Conservation (phyloP, 108 stramenopile genomes). For the Asterionellopsis glacialis region DNA sequence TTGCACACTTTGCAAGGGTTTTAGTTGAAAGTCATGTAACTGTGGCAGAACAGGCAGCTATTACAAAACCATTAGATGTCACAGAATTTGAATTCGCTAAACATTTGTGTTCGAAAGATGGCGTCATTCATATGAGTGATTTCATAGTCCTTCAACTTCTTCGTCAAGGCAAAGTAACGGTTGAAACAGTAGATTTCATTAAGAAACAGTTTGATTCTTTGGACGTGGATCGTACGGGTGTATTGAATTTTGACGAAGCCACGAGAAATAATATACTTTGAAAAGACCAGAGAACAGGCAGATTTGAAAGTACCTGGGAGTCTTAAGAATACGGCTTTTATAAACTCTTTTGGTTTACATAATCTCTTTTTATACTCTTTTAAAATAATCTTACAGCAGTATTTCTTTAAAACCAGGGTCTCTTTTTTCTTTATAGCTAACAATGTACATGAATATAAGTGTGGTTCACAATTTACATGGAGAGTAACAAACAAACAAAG, state of each 20-base stretch:
- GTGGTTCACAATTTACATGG: too few species aligned
- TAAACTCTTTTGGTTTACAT: too few species aligned
- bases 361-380: too few species aligned
- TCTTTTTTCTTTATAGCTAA: too few species aligned
- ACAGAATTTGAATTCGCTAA: slow-evolving; percentile 53
- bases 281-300: too few species aligned
- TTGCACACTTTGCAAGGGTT: slow-evolving; percentile 56
- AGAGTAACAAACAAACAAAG: too few species aligned
- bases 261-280: slow-evolving; percentile 8
- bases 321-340: too few species aligned
- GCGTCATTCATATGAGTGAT: slow-evolving; percentile 44
- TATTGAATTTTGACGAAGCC: slow-evolving; percentile 30
- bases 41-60: slow-evolving; percentile 39
- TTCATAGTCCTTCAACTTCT: slow-evolving; percentile 64
- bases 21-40: slow-evolving; percentile 45
- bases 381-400: too few species aligned
- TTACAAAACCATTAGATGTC: slow-evolving; percentile 35
- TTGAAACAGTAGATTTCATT: slow-evolving; percentile 40
- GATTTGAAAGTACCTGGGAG: too few species aligned
- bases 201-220: slow-evolving; percentile 45
- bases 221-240: slow-evolving; percentile 27
- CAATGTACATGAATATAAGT: too few species aligned
- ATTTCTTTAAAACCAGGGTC: too few species aligned
- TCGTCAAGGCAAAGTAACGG: slow-evolving; percentile 51
- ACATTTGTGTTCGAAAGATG: slow-evolving; percentile 30